phyloP scores from a whole-genome alignment of 1,284 basidiomycete genomes.

The Irpex lacteus region DNA sequence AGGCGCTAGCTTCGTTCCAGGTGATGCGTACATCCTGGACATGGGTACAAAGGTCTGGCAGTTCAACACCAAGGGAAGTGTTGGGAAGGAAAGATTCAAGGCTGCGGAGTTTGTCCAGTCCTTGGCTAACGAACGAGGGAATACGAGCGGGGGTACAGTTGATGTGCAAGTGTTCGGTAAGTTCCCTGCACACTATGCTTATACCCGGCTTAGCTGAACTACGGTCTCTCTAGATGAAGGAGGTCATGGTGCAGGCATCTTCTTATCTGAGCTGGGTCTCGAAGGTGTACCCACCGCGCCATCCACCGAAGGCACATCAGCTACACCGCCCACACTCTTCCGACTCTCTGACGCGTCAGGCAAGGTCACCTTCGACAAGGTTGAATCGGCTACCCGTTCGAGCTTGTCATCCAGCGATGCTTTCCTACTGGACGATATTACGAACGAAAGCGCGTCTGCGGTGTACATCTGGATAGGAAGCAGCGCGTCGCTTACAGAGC shows the following conservation, averaged over 20 bases:
- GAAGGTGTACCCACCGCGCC: constrained; percentile 19
- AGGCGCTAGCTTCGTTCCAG: constrained; percentile 45
- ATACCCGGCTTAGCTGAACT: not conserved
- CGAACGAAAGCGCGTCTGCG: constrained; percentile 32
- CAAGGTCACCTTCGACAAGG: constrained; percentile 34
- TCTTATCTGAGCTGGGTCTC: constrained; percentile 43
- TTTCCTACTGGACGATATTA: constrained; percentile 44
- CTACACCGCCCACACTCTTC: constrained; percentile 34
- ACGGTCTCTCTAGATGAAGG: constrained; percentile 43
- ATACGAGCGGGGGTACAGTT: constrained; percentile 28
- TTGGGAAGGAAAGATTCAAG: constrained; percentile 55
- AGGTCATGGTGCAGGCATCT: constrained; percentile 39
- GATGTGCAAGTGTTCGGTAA: constrained; percentile 52
- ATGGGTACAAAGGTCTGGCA: constrained; percentile 50
- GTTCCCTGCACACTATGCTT: constrained; percentile 13
- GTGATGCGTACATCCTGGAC: constrained; percentile 59
- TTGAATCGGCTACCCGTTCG: constrained; percentile 29
- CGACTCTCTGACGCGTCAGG: constrained; percentile 48
- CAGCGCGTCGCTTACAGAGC: constrained; percentile 44
- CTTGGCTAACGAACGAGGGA: constrained; percentile 40
- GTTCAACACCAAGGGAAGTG: constrained; percentile 50
- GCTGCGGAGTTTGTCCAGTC: constrained; percentile 56
- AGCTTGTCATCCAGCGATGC: constrained; percentile 45
- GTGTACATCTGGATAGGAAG: constrained; percentile 60
- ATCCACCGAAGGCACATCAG: not conserved